Percentiles rank a stretch among this genome's conserved stretches.
phyloP scores from a whole-genome alignment of 2,329 filamentous ascomycete species.

The Diaporthe aspalathi region DNA sequence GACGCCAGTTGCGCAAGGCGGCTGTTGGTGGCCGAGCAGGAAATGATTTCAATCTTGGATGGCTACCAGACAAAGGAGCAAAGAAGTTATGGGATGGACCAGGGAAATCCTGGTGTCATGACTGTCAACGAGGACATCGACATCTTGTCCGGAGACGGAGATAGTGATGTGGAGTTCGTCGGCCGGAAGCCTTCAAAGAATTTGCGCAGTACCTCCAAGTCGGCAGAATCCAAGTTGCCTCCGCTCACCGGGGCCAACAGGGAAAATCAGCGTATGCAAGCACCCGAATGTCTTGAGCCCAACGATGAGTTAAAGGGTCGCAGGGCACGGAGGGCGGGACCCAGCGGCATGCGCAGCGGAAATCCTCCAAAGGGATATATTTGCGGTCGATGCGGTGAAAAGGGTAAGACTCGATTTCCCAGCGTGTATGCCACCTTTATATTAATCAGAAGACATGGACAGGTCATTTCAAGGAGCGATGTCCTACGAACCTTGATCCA shows the following conservation, averaged over 20 bases:
- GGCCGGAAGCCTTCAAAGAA: slow-evolving; percentile 13
- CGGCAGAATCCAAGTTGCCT: neutral
- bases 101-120: neutral
- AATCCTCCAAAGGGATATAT: slow-evolving; percentile 42
- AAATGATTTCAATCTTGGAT: neutral
- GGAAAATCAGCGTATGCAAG: slow-evolving; percentile 10
- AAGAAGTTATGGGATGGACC: neutral
- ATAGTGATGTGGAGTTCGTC: slow-evolving; percentile 34
- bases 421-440: neutral
- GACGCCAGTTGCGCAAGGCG: slow-evolving; percentile 27
- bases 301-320: neutral
- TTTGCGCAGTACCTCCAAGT: neutral
- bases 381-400: slow-evolving; percentile 48
- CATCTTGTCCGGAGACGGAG: slow-evolving; percentile 22
- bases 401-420: slow-evolving; percentile 44
- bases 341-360: neutral
- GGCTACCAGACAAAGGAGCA: neutral
- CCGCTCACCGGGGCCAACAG: slow-evolving; percentile 4
- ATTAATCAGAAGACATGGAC: slow-evolving; percentile 31
- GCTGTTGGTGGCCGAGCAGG: slow-evolving; percentile 12
- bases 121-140: slow-evolving; percentile 20
- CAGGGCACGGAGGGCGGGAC: neutral
- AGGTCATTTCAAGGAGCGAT: slow-evolving; percentile 55
- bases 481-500: slow-evolving; percentile 57
- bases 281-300: neutral